A percentile compares a stretch with the other conserved stretches of the same genome.
These are phyloP conservation scores for Trichoderma simmonsii DNA, from an alignment of 2,329 filamentous ascomycete genomes.

Conservation along the genomic window DNA sequence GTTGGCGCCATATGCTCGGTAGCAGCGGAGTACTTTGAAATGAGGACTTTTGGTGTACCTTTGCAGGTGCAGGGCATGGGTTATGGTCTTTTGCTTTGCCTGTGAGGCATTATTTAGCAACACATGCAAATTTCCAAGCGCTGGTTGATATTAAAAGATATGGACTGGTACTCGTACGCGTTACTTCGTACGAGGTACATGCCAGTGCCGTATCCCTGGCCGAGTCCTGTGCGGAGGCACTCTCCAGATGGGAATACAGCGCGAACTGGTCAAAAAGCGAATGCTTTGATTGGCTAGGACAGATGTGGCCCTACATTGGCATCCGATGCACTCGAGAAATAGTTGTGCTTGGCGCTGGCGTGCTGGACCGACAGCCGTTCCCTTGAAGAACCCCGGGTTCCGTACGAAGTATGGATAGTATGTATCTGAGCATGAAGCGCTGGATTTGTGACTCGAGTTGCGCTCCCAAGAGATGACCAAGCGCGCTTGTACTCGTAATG, in stretches of 20 bases:
- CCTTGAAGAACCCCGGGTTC: not conserved
- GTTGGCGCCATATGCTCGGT: not conserved
- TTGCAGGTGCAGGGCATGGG: not conserved
- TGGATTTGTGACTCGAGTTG: not conserved
- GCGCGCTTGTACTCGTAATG: not conserved
- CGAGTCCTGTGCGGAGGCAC: not conserved
- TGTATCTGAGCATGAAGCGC: not conserved
- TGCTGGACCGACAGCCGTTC: not conserved
- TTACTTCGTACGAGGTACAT: not conserved
- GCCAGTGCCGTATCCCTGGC: not conserved
- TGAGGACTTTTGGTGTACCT: not conserved
- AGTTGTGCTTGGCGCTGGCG: not conserved
- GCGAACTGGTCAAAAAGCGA: not conserved
- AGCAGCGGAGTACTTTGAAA: not conserved
- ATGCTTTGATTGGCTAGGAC: not conserved
- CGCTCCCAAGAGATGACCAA: not conserved
- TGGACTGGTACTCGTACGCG: not conserved
- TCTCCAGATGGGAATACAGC: not conserved
- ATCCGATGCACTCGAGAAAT: not conserved
- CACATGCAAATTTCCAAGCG: slow-evolving; percentile 2
- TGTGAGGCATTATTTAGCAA: slow-evolving; percentile 15
- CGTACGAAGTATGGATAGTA: not conserved
- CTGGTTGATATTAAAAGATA: slow-evolving; percentile 8
- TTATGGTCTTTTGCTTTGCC: not conserved
- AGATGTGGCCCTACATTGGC: not conserved